Evolutionary conservation across 306 rosid genomes (phyloP).

Genomic region (Acacia melanoxylon): DNA sequence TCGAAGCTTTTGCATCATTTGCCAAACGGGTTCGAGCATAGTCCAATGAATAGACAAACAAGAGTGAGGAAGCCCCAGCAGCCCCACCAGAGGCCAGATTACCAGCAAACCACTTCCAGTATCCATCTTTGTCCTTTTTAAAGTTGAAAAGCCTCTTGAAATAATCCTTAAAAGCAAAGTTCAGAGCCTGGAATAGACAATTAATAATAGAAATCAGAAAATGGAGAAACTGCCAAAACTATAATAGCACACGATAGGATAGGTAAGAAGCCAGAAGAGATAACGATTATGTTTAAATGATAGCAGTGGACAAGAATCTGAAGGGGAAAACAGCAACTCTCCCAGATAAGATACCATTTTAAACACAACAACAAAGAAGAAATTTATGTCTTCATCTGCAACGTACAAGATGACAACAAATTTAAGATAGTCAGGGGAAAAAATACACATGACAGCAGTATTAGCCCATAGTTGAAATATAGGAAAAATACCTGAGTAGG

Average conservation of each 20-base stretch:
- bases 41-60: slow-evolving; percentile 81
- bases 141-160: slow-evolving; percentile 88
- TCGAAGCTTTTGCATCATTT: slow-evolving; percentile 79
- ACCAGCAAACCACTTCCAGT: slow-evolving; percentile 97
- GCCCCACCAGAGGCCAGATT: slow-evolving; percentile 90
- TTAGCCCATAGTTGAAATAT: neutral
- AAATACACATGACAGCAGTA: slow-evolving; percentile 4
- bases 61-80: slow-evolving; percentile 87
- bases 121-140: slow-evolving; percentile 84
- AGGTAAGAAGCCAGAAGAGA: neutral
- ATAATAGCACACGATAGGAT: neutral
- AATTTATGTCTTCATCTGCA: neutral
- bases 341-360: neutral
- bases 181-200: slow-evolving; percentile 61
- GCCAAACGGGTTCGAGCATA: slow-evolving; percentile 87
- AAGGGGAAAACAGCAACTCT: neutral
- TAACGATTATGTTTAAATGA: neutral
- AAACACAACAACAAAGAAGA: neutral
- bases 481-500: slow-evolving; percentile 69
- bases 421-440: neutral
- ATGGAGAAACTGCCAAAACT: neutral
- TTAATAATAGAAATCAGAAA: neutral
- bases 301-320: neutral
- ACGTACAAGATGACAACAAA: neutral
- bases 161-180: slow-evolving; percentile 92